Base-by-base conservation (phyloP, 805 yeast species). In the Kodamaea sagamina region DNA sequence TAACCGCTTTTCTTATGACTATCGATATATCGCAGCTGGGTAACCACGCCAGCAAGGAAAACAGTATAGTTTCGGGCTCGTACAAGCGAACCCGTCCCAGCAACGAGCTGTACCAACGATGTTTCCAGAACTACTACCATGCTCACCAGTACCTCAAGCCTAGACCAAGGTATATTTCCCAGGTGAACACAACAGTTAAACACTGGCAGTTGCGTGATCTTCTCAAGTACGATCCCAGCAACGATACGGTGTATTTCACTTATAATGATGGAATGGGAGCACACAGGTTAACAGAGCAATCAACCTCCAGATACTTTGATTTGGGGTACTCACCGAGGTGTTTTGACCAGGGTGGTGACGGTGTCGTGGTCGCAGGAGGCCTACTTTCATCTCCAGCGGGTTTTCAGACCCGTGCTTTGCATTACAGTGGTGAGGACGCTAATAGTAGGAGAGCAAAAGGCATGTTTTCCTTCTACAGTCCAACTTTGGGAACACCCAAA, bases 151-250 rank as follows among this genome's bases (percentile, higher is more conserved):
- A 61, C 48, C 55, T 71, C 31, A 58, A 55, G 17, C 70, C 74
- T 4, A 56, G 57, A 39, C 75, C 75, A 2, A 47, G 39, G 12
- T 71, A 69, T 47, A 51, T 69, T 12, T 50, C 68, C 16, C 55
- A 53, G 32, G 53, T 67, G 21, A 57, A 59, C 17, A 54, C 69
- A 4, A 55, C 62, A 11, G 65, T 62, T 34, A 71, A 71, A 41
- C 81, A 88, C 66, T 89, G 95, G 95, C 96, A 88, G 61, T 69
- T 89, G 24, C 71, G 95, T 27, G 92, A 89, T 56, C 71, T 89
- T 54, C 68, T 89, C 77, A 81, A 50, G 74, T 77, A 11, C 32
- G 82, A 43, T 48, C 54, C 37, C 44, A 59, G 43, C 61, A 72
- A 48, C 57, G 66, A 75, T 47, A 70, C 71, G 32, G 66, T 86